These are phyloP conservation scores for Saccharomycopsis fermentans DNA, from an alignment of 805 yeast genomes.

Conservation along the genomic window DNA sequence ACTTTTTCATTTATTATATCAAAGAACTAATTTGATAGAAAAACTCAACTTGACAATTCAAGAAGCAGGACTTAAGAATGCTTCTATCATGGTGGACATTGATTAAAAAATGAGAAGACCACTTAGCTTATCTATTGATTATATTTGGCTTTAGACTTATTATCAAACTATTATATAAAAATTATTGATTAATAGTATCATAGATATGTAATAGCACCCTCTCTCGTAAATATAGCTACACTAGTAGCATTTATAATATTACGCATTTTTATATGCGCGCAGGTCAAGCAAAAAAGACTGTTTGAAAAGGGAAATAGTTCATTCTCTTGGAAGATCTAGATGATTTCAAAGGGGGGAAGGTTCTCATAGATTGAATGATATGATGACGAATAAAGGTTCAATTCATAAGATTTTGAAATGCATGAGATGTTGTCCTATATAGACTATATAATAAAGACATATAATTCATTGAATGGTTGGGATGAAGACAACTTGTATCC, in stretches of 20 bases:
- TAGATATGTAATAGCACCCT: neutral
- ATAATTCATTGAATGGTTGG: conserved; percentile 66
- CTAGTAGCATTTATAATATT: neutral
- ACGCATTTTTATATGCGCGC: neutral
- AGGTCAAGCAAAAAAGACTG: neutral
- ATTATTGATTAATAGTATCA: neutral
- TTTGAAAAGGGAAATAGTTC: neutral
- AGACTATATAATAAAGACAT: conserved; percentile 75
- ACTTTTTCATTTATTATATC: conserved; percentile 46
- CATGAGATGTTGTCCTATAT: conserved; percentile 62
- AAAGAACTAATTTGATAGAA: conserved; percentile 47
- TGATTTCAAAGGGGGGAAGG: no score
- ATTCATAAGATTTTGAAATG: neutral
- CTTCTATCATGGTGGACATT: conserved; percentile 63
- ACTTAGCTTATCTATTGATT: neutral
- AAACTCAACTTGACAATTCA: conserved; percentile 48
- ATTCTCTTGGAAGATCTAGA: neutral
- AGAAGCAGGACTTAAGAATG: conserved; percentile 73
- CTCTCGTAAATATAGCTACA: neutral
- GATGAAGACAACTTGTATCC: conserved; percentile 69
- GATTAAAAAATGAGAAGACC: neutral
- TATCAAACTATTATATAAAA: neutral
- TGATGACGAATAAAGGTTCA: neutral
- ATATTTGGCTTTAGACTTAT: neutral
- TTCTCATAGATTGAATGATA: neutral